phyloP scores from a whole-genome alignment of 345 rosid genomes.

The Iberis pinnata region DNA sequence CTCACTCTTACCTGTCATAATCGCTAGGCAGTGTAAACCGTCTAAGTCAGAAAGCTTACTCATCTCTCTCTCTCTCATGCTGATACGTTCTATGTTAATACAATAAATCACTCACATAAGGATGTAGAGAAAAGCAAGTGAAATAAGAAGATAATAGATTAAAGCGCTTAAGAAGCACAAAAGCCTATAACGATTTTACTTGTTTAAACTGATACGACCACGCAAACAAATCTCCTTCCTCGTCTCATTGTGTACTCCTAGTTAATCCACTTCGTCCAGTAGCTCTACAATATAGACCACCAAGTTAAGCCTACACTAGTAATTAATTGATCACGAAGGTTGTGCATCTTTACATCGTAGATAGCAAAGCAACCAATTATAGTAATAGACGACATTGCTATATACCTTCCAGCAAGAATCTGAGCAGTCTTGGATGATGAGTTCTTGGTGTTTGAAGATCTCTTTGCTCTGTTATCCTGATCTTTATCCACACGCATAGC shows the following conservation, averaged over 20 bases:
- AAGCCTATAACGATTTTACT: too few relatives aligned
- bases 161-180: background rate
- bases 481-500: conserved; percentile 94
- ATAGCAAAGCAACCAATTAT: too few relatives aligned
- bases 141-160: conserved; percentile 22
- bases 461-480: conserved; percentile 74
- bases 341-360: too few relatives aligned
- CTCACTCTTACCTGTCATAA: conserved; percentile 6
- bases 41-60: conserved; percentile 31
- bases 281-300: conserved; percentile 13
- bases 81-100: background rate
- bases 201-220: too few relatives aligned
- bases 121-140: conserved; percentile 20
- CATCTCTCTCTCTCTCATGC: conserved; percentile 4
- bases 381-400: too few relatives aligned
- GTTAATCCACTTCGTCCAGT: conserved; percentile 61
- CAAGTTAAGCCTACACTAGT: too few relatives aligned
- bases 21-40: conserved; percentile 24
- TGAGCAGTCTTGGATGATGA: conserved; percentile 64
- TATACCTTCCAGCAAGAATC: conserved; percentile 84
- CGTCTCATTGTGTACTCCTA: conserved; percentile 50
- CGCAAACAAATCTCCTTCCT: conserved; percentile 12
- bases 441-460: conserved; percentile 54
- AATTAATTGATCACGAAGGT: too few relatives aligned
- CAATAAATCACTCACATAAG: conserved; percentile 17